phyloP scores from a whole-genome alignment of 2,329 filamentous ascomycete genomes.

The Colletotrichum orbiculare region DNA sequence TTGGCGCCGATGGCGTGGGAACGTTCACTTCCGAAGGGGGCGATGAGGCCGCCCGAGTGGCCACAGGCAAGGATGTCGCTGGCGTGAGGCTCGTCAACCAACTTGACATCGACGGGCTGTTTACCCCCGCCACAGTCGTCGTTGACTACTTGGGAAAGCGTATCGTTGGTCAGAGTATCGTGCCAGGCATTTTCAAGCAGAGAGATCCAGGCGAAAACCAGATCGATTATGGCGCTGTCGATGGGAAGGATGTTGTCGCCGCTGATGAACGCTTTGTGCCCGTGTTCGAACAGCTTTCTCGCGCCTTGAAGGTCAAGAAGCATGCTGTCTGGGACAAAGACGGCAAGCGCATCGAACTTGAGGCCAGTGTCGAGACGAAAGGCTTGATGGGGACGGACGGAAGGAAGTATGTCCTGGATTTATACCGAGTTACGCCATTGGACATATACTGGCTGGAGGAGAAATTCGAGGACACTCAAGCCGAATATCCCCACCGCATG shows the following conservation, averaged over 20 bases:
- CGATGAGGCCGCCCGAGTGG: slow-evolving; percentile 94
- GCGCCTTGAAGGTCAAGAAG: slow-evolving; percentile 90
- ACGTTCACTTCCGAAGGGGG: slow-evolving; percentile 97
- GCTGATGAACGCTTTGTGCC: slow-evolving; percentile 87
- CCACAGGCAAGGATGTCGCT: slow-evolving; percentile 95
- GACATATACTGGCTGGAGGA: slow-evolving; percentile 93
- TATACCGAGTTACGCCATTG: slow-evolving; percentile 93
- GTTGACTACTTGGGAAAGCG: slow-evolving; percentile 98
- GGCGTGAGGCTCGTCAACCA: slow-evolving; percentile 97
- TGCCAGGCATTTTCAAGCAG: slow-evolving; percentile 99
- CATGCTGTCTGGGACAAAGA: slow-evolving; percentile 99
- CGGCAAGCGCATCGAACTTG: slow-evolving; percentile 86
- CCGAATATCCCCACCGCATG: slow-evolving; percentile 92
- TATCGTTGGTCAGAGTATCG: slow-evolving; percentile 96
- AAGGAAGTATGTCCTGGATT: slow-evolving; percentile 94
- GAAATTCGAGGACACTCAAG: slow-evolving; percentile 53
- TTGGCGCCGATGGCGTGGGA: slow-evolving; percentile 95
- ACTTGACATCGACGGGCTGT: slow-evolving; percentile 92
- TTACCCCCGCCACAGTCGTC: slow-evolving; percentile 95
- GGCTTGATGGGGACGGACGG: slow-evolving; percentile 96
- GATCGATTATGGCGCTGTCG: slow-evolving; percentile 98
- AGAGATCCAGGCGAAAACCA: slow-evolving; percentile 97
- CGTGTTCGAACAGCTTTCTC: slow-evolving; percentile 90
- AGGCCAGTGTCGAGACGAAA: slow-evolving; percentile 97
- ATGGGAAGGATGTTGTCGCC: slow-evolving; percentile 95